Evolutionary conservation across 163 green algal genomes (phyloP), one percentile per base, ranked within the genome.

Genomic region (Prototheca cutis): DNA sequence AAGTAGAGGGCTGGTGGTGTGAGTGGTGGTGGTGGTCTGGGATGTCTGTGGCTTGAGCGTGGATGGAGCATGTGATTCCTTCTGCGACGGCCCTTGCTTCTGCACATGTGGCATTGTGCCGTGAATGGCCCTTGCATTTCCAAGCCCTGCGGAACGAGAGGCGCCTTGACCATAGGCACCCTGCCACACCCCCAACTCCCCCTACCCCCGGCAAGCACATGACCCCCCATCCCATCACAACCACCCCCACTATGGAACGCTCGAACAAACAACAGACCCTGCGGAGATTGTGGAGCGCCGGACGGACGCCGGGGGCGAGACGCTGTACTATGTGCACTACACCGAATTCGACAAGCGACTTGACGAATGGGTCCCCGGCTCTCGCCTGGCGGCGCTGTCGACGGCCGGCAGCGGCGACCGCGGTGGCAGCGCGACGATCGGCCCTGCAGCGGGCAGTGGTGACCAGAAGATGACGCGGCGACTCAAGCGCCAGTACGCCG

Each of bases 271-370:
- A 30, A 42, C 65, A 78, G 61, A 79, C 28, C 52, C 66, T 13
- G 75, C 66, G 0, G 66, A 83, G 25, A 55, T 85, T 23, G 53
- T 85, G 8, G 75, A 85, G 33, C 48, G 48, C 2, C 40, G 55
- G 33, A 31, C 29, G n/a, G 64, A 67, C 24, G 32, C 29, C 42
- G 65, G 65, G 13, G 61, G 58, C 17, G 61, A 62, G 8, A 31
- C 51, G n/a, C 62, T 75, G 24, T 93, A 90, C 70, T 96, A 96
- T 70, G 83, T 96, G 28, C 88, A 94, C 70, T 96, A 94, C 63
- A 52, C 80, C 3, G 84, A 92, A 60, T 85, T 76, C 34, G 81
- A 94, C 68, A 89, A 90, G 59, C 74, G 86, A 10, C 68, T 94
- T 23, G 88, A 96, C 65, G 89, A 95, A 69, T 96, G 89, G 89